Percentiles rank a stretch among this genome's conserved stretches.
These are phyloP conservation scores for Coprinopsis marcescibilis DNA, from an alignment of 768 basidiomycete genomes.

Conservation along the genomic window DNA sequence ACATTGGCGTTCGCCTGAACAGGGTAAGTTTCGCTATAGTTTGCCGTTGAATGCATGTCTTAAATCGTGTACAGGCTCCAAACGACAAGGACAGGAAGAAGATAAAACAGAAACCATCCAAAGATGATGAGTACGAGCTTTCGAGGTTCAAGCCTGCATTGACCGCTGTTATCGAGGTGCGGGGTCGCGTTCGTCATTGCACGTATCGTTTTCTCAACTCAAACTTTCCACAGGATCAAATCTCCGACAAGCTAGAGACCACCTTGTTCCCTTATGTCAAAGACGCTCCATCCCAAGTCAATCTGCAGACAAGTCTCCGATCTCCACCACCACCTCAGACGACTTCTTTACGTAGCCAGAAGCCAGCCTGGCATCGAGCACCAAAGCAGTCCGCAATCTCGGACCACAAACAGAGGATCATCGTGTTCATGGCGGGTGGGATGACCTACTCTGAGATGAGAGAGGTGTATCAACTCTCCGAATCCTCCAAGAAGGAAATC, in stretches of 20 bases:
- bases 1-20: slow-evolving; percentile 77
- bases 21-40: slow-evolving; percentile 47
- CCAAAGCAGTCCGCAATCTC: slow-evolving; percentile 41
- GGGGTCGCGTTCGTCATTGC: background rate
- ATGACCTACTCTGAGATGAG: slow-evolving; percentile 96
- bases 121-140: slow-evolving; percentile 95
- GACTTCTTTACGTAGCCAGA: slow-evolving; percentile 81
- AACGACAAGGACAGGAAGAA: slow-evolving; percentile 76
- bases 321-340: slow-evolving; percentile 50
- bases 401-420: slow-evolving; percentile 66
- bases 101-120: slow-evolving; percentile 65
- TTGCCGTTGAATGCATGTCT: background rate
- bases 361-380: slow-evolving; percentile 85
- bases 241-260: slow-evolving; percentile 70
- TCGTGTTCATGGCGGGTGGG: slow-evolving; percentile 92
- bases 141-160: slow-evolving; percentile 88
- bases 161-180: slow-evolving; percentile 77
- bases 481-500: slow-evolving; percentile 75
- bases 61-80: slow-evolving; percentile 44
- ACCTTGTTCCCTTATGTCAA: slow-evolving; percentile 84
- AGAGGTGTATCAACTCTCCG: slow-evolving; percentile 77
- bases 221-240: slow-evolving; percentile 61
- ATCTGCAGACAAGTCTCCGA: slow-evolving; percentile 40
- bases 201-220: background rate
- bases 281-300: slow-evolving; percentile 58